Percentiles rank a stretch among this genome's conserved stretches.
phyloP scores from a whole-genome alignment of 2,329 filamentous ascomycete species.

The Gnomoniopsis sp. region DNA sequence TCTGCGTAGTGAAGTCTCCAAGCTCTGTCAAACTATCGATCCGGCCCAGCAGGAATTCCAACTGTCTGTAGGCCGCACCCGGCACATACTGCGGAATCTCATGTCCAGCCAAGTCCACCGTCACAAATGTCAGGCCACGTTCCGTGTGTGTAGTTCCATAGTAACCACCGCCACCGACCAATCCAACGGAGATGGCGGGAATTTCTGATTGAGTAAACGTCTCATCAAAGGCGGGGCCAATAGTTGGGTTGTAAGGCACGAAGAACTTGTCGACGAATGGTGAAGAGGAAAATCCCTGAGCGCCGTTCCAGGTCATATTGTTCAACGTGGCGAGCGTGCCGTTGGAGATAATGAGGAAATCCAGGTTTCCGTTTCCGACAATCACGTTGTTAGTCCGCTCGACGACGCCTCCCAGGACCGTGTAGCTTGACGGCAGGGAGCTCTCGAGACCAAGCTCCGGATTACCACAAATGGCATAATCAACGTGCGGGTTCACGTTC shows the following conservation, averaged over 20 bases:
- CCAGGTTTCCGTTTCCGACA: slow-evolving; percentile 11
- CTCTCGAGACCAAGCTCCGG: background rate
- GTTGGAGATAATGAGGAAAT: slow-evolving; percentile 61
- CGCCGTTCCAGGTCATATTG: slow-evolving; percentile 69
- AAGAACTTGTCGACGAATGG: slow-evolving; percentile 30
- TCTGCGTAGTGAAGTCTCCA: slow-evolving; percentile 14
- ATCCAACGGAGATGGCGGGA: slow-evolving; percentile 6
- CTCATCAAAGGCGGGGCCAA: background rate
- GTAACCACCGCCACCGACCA: slow-evolving; percentile 10
- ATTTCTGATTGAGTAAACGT: background rate
- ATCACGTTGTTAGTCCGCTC: slow-evolving; percentile 15
- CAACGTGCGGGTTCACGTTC: slow-evolving; percentile 3
- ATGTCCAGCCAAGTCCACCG: slow-evolving; percentile 10
- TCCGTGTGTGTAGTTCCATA: slow-evolving; percentile 14
- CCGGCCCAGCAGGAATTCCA: slow-evolving; percentile 16
- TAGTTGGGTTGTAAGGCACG: slow-evolving; percentile 16
- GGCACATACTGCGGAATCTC: slow-evolving; percentile 16
- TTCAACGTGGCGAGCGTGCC: slow-evolving; percentile 63
- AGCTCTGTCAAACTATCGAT: slow-evolving; percentile 6
- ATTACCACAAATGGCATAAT: slow-evolving; percentile 8
- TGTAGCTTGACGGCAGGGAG: slow-evolving; percentile 2
- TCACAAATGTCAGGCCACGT: slow-evolving; percentile 11
- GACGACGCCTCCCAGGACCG: slow-evolving; percentile 7
- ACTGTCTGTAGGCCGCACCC: slow-evolving; percentile 8
- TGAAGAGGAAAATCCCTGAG: slow-evolving; percentile 57